Evolutionary conservation across 2,329 filamentous ascomycete species (phyloP), one percentile per base, ranked within the genome.

Genomic region (Calonectria pauciramosa): DNA sequence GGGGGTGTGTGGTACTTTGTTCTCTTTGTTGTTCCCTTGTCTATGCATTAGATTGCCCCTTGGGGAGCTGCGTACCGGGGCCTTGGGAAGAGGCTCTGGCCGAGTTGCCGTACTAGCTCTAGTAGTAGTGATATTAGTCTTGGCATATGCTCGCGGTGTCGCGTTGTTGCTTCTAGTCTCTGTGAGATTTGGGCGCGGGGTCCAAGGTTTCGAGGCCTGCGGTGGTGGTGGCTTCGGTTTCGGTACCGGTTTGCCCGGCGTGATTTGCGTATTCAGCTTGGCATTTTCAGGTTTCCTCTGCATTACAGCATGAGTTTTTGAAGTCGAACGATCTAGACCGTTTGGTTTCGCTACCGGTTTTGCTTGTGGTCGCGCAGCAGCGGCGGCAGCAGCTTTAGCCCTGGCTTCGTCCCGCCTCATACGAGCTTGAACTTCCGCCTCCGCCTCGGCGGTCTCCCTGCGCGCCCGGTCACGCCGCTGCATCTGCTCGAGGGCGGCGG

Each of bases 401-500:
- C 60, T 79, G 7, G 54, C 38, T 1, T 59, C 30, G 26, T 71
- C 59, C 26, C 59, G 73, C 10, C 70, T 75, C 28, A 30, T 16
- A 18, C 38, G 67, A 30, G 78, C 72, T 16, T 56, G 47, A 34
- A 51, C 69, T 44, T 76, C 69, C 20, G 75, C 77, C 23, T 74
- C 72, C 23, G 73, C 72, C 4, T 72, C 64, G 13, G 60, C 38
- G 8, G 78, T 74, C 32, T 82, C 80, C 4, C 79, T 52, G 1
- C 79, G 79, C 20, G 74, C 60, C 2, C 73, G 76, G n/a, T 84
- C 81, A 5, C 76, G 75, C 9, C 80, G 77, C 16, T 82, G 82
- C 7, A 83, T 65, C 38, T 80, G 75, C 32, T 85, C 81, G 0
- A 82, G 76, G 2, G 80, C 84, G 6, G 84, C 84, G 32, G 80